phyloP scores from a whole-genome alignment of 257 asterid species.

The Parsonsia alboflavescens region DNA sequence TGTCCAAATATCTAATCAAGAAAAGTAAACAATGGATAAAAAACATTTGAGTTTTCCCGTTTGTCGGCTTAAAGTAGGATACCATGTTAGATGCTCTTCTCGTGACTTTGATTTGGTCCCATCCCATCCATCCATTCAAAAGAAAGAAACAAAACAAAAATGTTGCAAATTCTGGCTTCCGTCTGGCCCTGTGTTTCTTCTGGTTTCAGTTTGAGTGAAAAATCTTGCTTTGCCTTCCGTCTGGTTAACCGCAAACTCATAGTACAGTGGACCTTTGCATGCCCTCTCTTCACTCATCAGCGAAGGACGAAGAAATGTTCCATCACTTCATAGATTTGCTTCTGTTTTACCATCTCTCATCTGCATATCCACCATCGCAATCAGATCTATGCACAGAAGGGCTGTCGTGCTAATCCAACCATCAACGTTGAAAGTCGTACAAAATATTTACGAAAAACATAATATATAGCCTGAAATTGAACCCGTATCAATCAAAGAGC shows the following conservation, averaged over 20 bases:
- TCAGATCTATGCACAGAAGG: background rate
- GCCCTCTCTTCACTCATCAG: background rate
- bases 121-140: background rate
- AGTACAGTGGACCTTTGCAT: background rate
- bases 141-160: constrained; percentile 3
- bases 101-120: constrained; percentile 22
- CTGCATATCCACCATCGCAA: background rate
- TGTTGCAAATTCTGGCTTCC: constrained; percentile 2
- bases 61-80: constrained; percentile 16
- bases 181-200: background rate
- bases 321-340: constrained; percentile 2
- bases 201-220: background rate
- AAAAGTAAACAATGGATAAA: background rate
- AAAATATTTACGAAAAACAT: too few species aligned
- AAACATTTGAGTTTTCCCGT: background rate
- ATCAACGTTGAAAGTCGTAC: too few species aligned
- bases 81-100: constrained; percentile 12
- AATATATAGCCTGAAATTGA: too few species aligned
- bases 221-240: background rate
- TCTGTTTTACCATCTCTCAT: background rate
- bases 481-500: too few species aligned
- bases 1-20: background rate
- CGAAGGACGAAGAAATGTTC: background rate
- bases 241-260: background rate
- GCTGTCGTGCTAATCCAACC: too few species aligned